Base-by-base conservation (phyloP, 306 rosid genomes). In the Cucurbita maxima region DNA sequence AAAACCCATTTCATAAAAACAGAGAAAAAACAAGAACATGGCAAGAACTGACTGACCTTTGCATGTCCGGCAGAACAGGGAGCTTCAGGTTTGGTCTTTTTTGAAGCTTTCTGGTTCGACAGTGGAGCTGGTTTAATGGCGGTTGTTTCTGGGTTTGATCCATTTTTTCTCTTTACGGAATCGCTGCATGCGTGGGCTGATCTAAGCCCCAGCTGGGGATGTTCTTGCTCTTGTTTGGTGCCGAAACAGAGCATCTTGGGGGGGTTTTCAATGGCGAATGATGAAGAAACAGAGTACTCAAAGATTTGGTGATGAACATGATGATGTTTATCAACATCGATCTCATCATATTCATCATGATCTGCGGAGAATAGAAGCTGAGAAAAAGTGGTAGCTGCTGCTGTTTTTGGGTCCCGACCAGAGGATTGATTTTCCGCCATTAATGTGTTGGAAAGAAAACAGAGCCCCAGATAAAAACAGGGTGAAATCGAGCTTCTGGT, bases 211-310 rank as follows among this genome's bases (percentile, higher is more conserved):
- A 79, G 61, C 10, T 16, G 71, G 7, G 67, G 45, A 10, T 34
- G 66, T 30, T 59, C 43, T 8, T 75, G 76, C 5, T 59, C 50
- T 15, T 72, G 78, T 18, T 75, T 70, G 82, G 71, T 55, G 2
- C 78, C 88, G 55, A 94, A 94, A 63, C 89, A 87, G 66, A 94
- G 88, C 91, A 89, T 91, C 77, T 76, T 77, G 73, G 97, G 92
- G 3, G 87, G 20, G 57, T 84, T 84, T n/a, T 77, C 83, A 25
- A 74, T 25, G 54, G 81, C 25, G 76, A 80, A 84, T 74, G 75
- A 19, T 55, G 89, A 44, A 11, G 83, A 86, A 19, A 79, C 60
- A 68, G 16, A 41, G 72, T 16, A 30, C 44, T 77, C 47, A n/a
- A 66, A 75, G 72, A 73, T 30, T 58, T 58, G 64, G 30, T 30